Evolutionary conservation across 2,329 filamentous ascomycete genomes (phyloP).

Genomic region (Colletotrichum musae): DNA sequence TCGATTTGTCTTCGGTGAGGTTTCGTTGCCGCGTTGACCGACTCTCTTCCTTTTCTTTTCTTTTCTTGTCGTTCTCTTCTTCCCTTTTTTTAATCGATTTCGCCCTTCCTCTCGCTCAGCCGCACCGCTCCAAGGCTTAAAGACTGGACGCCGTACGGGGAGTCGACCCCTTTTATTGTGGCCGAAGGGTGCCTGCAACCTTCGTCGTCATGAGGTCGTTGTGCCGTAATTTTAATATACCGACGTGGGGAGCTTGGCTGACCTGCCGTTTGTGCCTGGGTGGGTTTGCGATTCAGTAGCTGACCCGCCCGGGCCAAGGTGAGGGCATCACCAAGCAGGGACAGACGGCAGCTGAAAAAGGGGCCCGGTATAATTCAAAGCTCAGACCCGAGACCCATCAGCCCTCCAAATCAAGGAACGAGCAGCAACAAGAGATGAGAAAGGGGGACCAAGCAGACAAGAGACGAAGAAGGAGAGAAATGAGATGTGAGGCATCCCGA

Average conservation of each 20-base stretch:
- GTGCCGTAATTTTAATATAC: constrained; percentile 41
- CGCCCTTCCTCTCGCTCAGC: not conserved
- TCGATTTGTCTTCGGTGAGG: constrained; percentile 1
- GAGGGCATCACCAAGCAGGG: constrained; percentile 34
- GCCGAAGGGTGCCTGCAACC: constrained; percentile 15
- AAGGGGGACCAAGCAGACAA: constrained; percentile 1
- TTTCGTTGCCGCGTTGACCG: not conserved
- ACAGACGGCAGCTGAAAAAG: constrained; percentile 2
- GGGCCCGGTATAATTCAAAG: not conserved
- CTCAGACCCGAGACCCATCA: not conserved
- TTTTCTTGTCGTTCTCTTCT: constrained; percentile 1
- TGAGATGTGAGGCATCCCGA: constrained; percentile 9
- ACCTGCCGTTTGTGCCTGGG: constrained; percentile 25
- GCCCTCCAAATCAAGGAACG: not conserved
- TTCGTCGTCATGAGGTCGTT: constrained; percentile 36
- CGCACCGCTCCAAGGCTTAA: constrained; percentile 2
- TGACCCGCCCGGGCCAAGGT: constrained; percentile 35
- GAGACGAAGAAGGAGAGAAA: constrained; percentile 2
- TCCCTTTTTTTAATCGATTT: not conserved
- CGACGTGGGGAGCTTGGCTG: constrained; percentile 37
- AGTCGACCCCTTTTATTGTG: constrained; percentile 24
- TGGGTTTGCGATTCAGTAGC: constrained; percentile 38
- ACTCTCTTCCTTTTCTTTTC: not conserved
- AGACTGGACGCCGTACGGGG: not conserved
- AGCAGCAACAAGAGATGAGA: not conserved